Percentiles rank a stretch among this genome's conserved stretches.
Conservation (phyloP, 768 basidiomycete genomes). For the Lactifluus hygrophoroides region DNA sequence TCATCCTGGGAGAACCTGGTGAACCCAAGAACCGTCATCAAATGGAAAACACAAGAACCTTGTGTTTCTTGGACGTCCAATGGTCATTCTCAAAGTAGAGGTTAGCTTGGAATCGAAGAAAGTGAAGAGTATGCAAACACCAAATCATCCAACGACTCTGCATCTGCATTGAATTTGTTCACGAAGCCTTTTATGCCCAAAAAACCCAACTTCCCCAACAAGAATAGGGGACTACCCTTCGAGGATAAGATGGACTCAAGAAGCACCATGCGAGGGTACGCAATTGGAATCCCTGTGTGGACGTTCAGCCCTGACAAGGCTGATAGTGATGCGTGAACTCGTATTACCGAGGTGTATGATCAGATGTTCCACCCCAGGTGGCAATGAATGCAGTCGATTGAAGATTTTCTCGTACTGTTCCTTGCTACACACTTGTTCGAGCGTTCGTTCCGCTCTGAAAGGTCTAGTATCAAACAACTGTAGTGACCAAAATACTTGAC, state of each 20-base stretch:
- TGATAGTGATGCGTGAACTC: neutral
- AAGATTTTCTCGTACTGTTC: conserved; percentile 70
- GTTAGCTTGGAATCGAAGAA: neutral
- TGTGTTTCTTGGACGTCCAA: conserved; percentile 79
- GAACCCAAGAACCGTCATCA: neutral
- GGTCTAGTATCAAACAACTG: conserved; percentile 18
- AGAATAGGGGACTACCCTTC: conserved; percentile 77
- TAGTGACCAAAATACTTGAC: conserved; percentile 21
- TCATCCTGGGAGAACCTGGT: conserved; percentile 50
- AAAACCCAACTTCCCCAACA: conserved; percentile 62
- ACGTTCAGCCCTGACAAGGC: neutral
- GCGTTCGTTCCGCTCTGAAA: conserved; percentile 74
- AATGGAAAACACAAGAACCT: conserved; percentile 36
- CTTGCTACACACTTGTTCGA: conserved; percentile 70
- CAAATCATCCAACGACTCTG: conserved; percentile 90
- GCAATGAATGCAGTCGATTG: conserved; percentile 48
- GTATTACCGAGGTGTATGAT: conserved; percentile 66
- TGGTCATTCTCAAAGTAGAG: conserved; percentile 67
- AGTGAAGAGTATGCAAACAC: conserved; percentile 30
- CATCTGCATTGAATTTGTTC: conserved; percentile 87
- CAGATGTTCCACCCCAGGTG: conserved; percentile 67
- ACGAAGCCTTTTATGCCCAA: conserved; percentile 78
- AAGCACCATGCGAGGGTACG: conserved; percentile 92
- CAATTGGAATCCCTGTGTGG: conserved; percentile 60
- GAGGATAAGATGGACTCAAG: conserved; percentile 70